A percentile compares a stretch with the other conserved stretches of the same genome.
phyloP scores from a whole-genome alignment of 768 basidiomycete species.

The Hypholoma sublateritium region DNA sequence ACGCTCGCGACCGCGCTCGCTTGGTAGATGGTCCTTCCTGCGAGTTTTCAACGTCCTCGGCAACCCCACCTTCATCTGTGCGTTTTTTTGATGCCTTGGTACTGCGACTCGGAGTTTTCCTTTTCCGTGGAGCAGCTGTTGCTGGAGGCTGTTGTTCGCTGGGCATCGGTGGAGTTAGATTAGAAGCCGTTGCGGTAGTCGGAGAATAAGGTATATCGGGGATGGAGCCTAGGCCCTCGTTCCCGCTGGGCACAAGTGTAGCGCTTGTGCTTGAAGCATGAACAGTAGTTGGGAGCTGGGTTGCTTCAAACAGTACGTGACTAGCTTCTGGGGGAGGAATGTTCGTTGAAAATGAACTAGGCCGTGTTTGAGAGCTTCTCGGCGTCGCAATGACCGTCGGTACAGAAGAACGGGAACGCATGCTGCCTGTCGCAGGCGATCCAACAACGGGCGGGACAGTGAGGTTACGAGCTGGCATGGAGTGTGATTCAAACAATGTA shows the following conservation, averaged over 20 bases:
- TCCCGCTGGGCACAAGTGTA: neutral
- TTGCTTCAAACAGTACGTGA: neutral
- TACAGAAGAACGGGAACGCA: constrained; percentile 4
- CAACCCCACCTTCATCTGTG: constrained; percentile 4
- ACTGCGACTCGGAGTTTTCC: constrained; percentile 4
- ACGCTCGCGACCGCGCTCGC: constrained; percentile 14
- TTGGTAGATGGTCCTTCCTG: constrained; percentile 11
- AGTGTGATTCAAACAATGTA: neutral
- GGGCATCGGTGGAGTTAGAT: neutral
- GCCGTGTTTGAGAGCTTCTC: neutral
- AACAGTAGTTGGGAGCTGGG: neutral
- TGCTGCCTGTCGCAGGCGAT: constrained; percentile 6
- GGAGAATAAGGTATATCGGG: neutral
- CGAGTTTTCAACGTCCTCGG: constrained; percentile 12
- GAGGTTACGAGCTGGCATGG: neutral
- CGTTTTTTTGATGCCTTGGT: constrained; percentile 15
- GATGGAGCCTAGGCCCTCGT: neutral
- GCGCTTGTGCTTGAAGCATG: neutral
- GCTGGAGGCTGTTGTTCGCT: neutral
- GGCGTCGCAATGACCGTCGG: constrained; percentile 4
- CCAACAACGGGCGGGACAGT: constrained; percentile 3
- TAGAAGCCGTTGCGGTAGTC: neutral
- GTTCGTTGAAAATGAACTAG: neutral
- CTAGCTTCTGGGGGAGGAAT: neutral
- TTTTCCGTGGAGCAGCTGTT: neutral